phyloP scores from a whole-genome alignment of 106 monocot species.

The Iris macrosiphon region DNA sequence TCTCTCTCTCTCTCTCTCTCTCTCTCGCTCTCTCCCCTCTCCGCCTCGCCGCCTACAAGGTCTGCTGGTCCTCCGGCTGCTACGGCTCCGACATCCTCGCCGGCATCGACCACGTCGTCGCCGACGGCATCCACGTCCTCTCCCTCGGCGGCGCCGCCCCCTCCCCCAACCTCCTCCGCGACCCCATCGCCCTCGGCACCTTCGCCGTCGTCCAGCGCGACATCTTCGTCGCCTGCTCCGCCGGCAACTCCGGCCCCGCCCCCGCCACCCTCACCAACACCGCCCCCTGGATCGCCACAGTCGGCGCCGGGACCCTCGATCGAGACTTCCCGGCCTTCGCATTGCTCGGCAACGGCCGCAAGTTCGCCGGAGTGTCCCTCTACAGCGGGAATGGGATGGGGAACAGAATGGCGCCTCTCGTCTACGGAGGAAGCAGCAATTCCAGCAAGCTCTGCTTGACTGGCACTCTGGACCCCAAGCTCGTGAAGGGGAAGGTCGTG shows the following conservation, averaged over 20 bases:
- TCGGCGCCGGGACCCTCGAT: conserved; percentile 91
- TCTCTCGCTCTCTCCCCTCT: too few species aligned
- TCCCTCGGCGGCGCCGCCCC: conserved; percentile 84
- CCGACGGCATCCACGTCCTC: conserved; percentile 74
- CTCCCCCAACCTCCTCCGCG: conserved; percentile 63
- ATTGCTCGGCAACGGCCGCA: conserved; percentile 71
- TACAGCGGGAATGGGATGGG: conserved; percentile 63
- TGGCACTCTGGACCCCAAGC: conserved; percentile 63
- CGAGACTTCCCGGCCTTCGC: conserved; percentile 86
- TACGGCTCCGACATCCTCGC: conserved; percentile 93
- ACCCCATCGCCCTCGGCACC: conserved; percentile 78
- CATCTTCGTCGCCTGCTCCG: conserved; percentile 85
- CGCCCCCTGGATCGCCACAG: conserved; percentile 97
- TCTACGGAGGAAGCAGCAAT: conserved; percentile 91
- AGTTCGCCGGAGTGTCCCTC: conserved; percentile 87
- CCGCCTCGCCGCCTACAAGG: conserved; percentile 96
- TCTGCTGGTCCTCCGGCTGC: conserved; percentile 92
- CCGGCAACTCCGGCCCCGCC: conserved; percentile 81
- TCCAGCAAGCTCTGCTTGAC: conserved; percentile 76
- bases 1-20: too few species aligned
- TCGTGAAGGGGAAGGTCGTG: conserved; percentile 82
- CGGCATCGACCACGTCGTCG: conserved; percentile 73
- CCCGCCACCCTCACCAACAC: conserved; percentile 63
- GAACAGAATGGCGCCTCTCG: conserved; percentile 25
- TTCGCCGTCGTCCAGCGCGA: conserved; percentile 86